Conservation (phyloP, 495 filamentous ascomycete genomes). For the Neurospora sp. region DNA sequence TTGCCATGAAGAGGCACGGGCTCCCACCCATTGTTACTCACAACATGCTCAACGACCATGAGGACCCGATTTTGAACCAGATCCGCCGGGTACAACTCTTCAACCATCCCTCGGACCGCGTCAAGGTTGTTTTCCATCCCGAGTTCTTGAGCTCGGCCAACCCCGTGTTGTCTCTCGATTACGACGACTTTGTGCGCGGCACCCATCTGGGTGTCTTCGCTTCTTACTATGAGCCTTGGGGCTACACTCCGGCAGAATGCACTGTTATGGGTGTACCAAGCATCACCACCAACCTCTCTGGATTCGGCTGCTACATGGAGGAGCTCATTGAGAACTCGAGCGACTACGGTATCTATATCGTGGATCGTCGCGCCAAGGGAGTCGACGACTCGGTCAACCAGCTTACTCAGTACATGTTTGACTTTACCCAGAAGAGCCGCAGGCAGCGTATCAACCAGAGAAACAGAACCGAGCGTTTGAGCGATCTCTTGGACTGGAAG, state of each 20-base stretch:
- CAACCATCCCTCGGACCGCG: slow-evolving; percentile 87
- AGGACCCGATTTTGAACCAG: slow-evolving; percentile 94
- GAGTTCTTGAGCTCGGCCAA: slow-evolving; percentile 95
- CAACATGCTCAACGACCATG: slow-evolving; percentile 92
- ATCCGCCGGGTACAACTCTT: slow-evolving; percentile 93
- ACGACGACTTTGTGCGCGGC: slow-evolving; percentile 96
- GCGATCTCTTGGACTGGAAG: slow-evolving; percentile 96
- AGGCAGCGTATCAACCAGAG: slow-evolving; percentile 97
- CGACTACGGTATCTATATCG: slow-evolving; percentile 98
- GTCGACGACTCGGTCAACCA: slow-evolving; percentile 97
- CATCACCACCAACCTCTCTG: slow-evolving; percentile 96
- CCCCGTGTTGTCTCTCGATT: slow-evolving; percentile 89
- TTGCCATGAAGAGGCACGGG: slow-evolving; percentile 85
- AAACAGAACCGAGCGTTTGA: slow-evolving; percentile 92
- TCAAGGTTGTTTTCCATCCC: slow-evolving; percentile 96
- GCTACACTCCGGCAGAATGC: slow-evolving; percentile 96
- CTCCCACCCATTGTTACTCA: slow-evolving; percentile 97
- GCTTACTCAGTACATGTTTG: slow-evolving; percentile 84
- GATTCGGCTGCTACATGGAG: slow-evolving; percentile 99
- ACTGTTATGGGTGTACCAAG: slow-evolving; percentile 98
- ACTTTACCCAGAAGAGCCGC: slow-evolving; percentile 88
- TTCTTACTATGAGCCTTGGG: slow-evolving; percentile 99
- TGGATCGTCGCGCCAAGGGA: slow-evolving; percentile 90
- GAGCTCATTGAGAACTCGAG: slow-evolving; percentile 95
- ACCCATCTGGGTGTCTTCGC: slow-evolving; percentile 92